Conservation (phyloP, 495 filamentous ascomycete species). For the Podospora tetraspora region DNA sequence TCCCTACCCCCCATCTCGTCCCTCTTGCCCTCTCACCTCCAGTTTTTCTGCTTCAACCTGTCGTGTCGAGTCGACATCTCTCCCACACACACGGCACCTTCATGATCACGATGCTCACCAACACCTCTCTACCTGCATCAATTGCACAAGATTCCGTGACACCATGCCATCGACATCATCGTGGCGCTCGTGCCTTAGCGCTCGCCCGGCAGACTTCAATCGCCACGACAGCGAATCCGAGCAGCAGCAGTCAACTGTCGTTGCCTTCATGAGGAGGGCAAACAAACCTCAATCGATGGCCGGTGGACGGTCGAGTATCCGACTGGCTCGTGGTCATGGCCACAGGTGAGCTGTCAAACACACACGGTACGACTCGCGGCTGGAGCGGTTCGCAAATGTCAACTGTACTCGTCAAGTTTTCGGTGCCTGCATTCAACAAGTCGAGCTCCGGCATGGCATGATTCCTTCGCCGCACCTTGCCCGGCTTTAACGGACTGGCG, state of each 20-base stretch:
- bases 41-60: not conserved
- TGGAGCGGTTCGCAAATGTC: not conserved
- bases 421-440: not conserved
- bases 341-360: not conserved
- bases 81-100: not conserved
- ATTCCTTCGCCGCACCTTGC: not conserved
- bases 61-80: not conserved
- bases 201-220: not conserved
- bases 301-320: not conserved
- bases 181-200: conserved; percentile 1
- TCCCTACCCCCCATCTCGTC: not conserved
- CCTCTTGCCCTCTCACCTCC: not conserved
- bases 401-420: not conserved
- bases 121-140: not conserved
- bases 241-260: not conserved
- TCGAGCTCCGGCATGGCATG: not conserved
- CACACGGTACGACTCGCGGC: not conserved
- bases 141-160: not conserved
- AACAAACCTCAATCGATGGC: not conserved
- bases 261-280: not conserved
- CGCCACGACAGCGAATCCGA: conserved; percentile 5
- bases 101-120: not conserved
- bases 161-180: not conserved
- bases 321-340: too few species aligned
- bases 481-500: not conserved